Evolutionary conservation across 2,329 filamentous ascomycete species (phyloP), one percentile per base, ranked within the genome.

Genomic region (Monosporascus sp.): DNA sequence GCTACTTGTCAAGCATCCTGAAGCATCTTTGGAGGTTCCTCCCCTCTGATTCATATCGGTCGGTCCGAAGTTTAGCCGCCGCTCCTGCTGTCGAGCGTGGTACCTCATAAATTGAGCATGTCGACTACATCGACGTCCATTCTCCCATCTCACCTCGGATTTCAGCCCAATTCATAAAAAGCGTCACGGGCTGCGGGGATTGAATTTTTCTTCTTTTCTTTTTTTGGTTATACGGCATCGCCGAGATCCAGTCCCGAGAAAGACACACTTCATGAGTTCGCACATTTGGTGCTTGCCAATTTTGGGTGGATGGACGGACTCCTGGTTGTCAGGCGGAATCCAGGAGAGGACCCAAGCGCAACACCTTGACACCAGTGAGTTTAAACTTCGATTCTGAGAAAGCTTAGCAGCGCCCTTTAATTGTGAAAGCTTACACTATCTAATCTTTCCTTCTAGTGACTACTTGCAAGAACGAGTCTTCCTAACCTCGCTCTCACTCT

Each of bases 31-130:
- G 15, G 24, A 8, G 20, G 25, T 38, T 42, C 41, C 39, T 52
- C 27, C n/a, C 38, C 22, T 22, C 25, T 52, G 38, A 46, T 20
- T 18, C 38, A 27, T 8, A 24, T 17, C 11, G 31, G 8, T 46
- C 57, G 60, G 58, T 36, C 60, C 60, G 59, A 61, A 52, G 54
- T 62, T 62, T 61, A 56, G 45, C 60, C 60, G 60, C 24, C 48
- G 46, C 52, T 53, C 53, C 52, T 25, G 45, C 50, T 24, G n/a
- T 27, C 24, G 20, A 46, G 38, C 17, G 6, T 20, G 17, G 41
- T 24, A 44, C 42, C 24, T 46, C 24, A 24, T 46, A 46, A 46
- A 46, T 46, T 46, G 24, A 46, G 42, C 42, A 46, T 46, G 5
- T 46, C 42, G 18, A 31, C 24, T 22, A 46, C 25, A 22, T 46